Conservation (phyloP, 352 stramenopile genomes). For the Phytopythium aichiense region DNA sequence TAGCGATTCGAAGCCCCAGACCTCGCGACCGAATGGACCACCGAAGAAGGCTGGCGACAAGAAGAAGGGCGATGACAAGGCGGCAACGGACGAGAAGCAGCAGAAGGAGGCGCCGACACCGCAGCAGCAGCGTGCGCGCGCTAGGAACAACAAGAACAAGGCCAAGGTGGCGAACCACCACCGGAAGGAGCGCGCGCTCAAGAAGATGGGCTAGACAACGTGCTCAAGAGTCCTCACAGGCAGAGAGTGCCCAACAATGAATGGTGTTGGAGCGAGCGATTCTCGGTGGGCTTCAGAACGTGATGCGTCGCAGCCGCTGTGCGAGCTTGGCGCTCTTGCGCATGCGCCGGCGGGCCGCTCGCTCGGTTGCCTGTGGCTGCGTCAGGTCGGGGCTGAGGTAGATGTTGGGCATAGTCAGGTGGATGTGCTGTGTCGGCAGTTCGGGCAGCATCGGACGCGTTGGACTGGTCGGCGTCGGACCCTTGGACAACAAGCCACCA, state of each 20-base stretch:
- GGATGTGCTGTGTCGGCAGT: slow-evolving; percentile 29
- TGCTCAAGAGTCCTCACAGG: neutral
- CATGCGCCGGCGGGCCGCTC: slow-evolving; percentile 32
- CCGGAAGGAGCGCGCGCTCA: slow-evolving; percentile 77
- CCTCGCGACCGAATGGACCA: neutral
- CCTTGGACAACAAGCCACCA: slow-evolving; percentile 1
- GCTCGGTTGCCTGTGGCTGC: slow-evolving; percentile 27
- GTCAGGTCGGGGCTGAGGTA: slow-evolving; percentile 52
- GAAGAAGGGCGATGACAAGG: slow-evolving; percentile 23
- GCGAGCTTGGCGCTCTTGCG: slow-evolving; percentile 39
- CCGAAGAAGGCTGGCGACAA: slow-evolving; percentile 8
- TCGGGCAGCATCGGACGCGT: slow-evolving; percentile 19
- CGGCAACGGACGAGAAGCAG: slow-evolving; percentile 19
- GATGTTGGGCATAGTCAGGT: slow-evolving; percentile 49
- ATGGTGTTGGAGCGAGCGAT: neutral
- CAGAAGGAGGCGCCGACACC: slow-evolving; percentile 14
- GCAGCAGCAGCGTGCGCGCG: slow-evolving; percentile 43
- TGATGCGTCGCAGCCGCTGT: slow-evolving; percentile 42
- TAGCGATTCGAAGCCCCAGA: neutral
- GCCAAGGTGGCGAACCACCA: slow-evolving; percentile 76
- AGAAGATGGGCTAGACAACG: slow-evolving; percentile 59
- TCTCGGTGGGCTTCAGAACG: slow-evolving; percentile 16
- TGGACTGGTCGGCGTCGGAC: slow-evolving; percentile 12
- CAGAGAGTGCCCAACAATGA: neutral
- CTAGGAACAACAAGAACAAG: slow-evolving; percentile 72